phyloP scores from a whole-genome alignment of 176 grass and related monocot species.

The Musa beccarii region DNA sequence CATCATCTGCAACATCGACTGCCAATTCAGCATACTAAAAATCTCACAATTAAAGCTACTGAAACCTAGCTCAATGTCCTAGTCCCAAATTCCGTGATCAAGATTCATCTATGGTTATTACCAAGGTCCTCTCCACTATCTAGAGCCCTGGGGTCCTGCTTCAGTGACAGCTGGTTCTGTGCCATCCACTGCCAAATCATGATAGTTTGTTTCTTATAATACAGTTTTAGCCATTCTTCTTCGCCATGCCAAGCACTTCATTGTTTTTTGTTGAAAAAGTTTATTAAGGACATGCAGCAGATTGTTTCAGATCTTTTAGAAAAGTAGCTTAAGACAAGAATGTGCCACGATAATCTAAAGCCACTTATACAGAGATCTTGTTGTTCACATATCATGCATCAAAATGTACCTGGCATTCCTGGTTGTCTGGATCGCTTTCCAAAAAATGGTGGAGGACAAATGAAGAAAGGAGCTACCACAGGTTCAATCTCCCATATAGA shows the following conservation, averaged over 20 bases:
- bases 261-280: background rate
- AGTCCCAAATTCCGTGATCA: background rate
- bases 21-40: constrained; percentile 16
- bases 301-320: background rate
- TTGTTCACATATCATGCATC: background rate
- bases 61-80: background rate
- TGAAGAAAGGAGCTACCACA: constrained; percentile 81
- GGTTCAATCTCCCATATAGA: constrained; percentile 98
- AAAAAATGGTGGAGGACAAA: constrained; percentile 97
- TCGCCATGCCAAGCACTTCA: background rate
- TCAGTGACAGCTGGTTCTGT: background rate
- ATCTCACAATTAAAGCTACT: constrained; percentile 11
- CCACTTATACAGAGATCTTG: background rate
- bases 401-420: constrained; percentile 34
- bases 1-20: constrained; percentile 50
- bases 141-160: background rate
- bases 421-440: constrained; percentile 69
- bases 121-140: background rate
- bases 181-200: background rate
- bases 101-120: background rate
- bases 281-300: background rate
- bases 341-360: background rate
- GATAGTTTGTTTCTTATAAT: background rate
- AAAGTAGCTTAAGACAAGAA: background rate
- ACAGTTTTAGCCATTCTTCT: background rate